A percentile compares a stretch with the other conserved stretches of the same genome.
These are phyloP conservation scores for Ananas comosus DNA, from an alignment of 176 grass and related monocot species.

Conservation along the genomic window DNA sequence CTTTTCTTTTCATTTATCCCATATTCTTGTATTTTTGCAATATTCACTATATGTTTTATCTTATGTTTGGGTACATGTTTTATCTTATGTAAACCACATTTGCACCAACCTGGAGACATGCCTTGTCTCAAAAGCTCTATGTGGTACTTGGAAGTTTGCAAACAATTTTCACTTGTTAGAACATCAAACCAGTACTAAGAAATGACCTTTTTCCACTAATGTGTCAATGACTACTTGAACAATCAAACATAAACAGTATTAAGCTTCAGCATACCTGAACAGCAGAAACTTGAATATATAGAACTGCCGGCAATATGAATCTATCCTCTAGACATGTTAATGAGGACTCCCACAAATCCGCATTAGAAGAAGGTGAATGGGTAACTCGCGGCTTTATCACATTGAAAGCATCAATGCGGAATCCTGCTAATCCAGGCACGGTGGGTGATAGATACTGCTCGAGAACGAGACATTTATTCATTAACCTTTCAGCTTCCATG, in stretches of 20 bases:
- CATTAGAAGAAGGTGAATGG: slow-evolving; percentile 63
- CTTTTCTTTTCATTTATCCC: no score
- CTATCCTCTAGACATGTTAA: slow-evolving; percentile 73
- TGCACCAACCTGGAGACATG: no score
- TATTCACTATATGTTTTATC: no score
- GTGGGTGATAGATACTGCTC: slow-evolving; percentile 80
- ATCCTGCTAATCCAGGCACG: slow-evolving; percentile 82
- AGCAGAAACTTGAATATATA: slow-evolving; percentile 74
- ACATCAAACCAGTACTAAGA: no score
- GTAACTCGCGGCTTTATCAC: slow-evolving; percentile 67
- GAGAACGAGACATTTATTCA: slow-evolving; percentile 73
- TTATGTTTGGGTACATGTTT: no score
- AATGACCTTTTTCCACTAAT: no score
- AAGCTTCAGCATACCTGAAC: slow-evolving; percentile 51
- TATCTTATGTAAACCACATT: no score
- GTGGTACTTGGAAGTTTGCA: no score
- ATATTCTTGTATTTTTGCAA: no score
- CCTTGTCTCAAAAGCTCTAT: no score
- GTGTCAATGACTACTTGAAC: background rate
- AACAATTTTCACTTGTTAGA: no score
- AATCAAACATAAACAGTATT: background rate
- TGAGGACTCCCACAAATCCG: slow-evolving; percentile 36
- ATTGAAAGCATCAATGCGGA: slow-evolving; percentile 82
- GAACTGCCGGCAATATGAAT: slow-evolving; percentile 50
- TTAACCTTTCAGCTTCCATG: slow-evolving; percentile 65